A percentile compares a stretch with the other conserved stretches of the same genome.
Conservation (phyloP, 1,284 basidiomycete species). For the Ustilago esculenta region DNA sequence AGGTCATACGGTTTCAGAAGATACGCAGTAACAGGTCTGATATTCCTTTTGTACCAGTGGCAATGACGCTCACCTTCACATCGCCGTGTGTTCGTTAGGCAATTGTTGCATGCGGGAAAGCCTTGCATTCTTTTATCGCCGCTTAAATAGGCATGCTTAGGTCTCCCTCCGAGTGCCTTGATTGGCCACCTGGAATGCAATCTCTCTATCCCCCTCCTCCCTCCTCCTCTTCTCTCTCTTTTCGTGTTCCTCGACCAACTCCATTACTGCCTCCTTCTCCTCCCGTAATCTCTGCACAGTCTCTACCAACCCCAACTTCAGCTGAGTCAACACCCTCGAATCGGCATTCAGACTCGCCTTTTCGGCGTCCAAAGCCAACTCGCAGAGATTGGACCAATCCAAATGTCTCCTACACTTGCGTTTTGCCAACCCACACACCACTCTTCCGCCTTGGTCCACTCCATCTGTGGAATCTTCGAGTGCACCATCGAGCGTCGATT, state of each 20-base stretch:
- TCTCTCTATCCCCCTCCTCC: conserved; percentile 25
- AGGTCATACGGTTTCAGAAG: too few species aligned
- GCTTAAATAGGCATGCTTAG: too few species aligned
- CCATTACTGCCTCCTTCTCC: conserved; percentile 7
- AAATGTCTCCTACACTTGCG: conserved; percentile 44
- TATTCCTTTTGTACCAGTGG: too few species aligned
- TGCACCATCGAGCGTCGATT: conserved; percentile 20
- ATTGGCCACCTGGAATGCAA: conserved; percentile 17
- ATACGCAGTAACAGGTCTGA: too few species aligned
- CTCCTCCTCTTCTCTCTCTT: conserved; percentile 9
- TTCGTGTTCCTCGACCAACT: not conserved
- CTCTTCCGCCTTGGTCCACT: not conserved
- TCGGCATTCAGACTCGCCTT: conserved; percentile 36
- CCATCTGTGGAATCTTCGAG: conserved; percentile 11
- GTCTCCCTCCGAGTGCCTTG: conserved; percentile 13
- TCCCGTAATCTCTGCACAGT: not conserved
- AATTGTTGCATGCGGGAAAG: too few species aligned
- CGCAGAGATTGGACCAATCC: conserved; percentile 46
- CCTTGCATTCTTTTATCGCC: too few species aligned
- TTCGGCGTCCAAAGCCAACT: conserved; percentile 31
- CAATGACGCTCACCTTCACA: too few species aligned
- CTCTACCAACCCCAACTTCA: conserved; percentile 18
- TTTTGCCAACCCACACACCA: conserved; percentile 29
- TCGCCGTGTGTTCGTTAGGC: too few species aligned
- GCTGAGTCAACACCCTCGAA: conserved; percentile 17